phyloP scores from a whole-genome alignment of 2,329 filamentous ascomycete species.

The Curvularia lunata region DNA sequence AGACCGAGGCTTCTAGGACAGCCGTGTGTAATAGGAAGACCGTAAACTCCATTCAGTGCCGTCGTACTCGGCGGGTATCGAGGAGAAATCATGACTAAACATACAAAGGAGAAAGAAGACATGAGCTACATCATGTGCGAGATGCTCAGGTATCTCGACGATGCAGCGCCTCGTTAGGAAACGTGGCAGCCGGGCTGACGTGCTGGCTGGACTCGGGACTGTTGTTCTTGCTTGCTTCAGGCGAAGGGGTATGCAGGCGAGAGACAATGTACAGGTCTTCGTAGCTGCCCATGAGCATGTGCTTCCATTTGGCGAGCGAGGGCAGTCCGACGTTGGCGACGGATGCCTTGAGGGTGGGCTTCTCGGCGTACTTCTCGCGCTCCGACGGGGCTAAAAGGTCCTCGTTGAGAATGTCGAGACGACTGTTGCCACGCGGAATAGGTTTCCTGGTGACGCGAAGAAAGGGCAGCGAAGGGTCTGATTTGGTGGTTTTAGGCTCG shows the following conservation, averaged over 20 bases:
- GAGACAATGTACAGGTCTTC: constrained; percentile 59
- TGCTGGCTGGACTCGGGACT: constrained; percentile 49
- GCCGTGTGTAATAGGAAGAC: background rate
- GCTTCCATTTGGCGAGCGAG: constrained; percentile 53
- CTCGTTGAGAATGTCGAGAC: constrained; percentile 55
- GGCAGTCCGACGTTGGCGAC: constrained; percentile 57
- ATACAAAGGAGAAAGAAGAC: constrained; percentile 11
- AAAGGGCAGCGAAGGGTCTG: constrained; percentile 50
- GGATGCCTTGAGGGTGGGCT: constrained; percentile 55
- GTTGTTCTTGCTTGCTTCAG: constrained; percentile 47
- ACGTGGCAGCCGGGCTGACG: constrained; percentile 44
- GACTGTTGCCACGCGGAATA: constrained; percentile 55
- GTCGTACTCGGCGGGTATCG: constrained; percentile 33
- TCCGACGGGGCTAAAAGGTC: constrained; percentile 51
- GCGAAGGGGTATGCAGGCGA: constrained; percentile 46
- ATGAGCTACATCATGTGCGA: background rate
- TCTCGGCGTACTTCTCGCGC: constrained; percentile 49
- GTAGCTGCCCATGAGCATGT: constrained; percentile 54
- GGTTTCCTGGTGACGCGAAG: constrained; percentile 56
- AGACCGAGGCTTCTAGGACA: background rate
- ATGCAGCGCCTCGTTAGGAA: constrained; percentile 38
- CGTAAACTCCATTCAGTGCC: constrained; percentile 19
- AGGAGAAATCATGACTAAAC: constrained; percentile 20
- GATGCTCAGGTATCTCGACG: constrained; percentile 19
- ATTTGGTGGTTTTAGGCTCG: constrained; percentile 31